These are phyloP conservation scores for Penicillium desertorum DNA, from an alignment of 495 filamentous ascomycete genomes.

Conservation along the genomic window DNA sequence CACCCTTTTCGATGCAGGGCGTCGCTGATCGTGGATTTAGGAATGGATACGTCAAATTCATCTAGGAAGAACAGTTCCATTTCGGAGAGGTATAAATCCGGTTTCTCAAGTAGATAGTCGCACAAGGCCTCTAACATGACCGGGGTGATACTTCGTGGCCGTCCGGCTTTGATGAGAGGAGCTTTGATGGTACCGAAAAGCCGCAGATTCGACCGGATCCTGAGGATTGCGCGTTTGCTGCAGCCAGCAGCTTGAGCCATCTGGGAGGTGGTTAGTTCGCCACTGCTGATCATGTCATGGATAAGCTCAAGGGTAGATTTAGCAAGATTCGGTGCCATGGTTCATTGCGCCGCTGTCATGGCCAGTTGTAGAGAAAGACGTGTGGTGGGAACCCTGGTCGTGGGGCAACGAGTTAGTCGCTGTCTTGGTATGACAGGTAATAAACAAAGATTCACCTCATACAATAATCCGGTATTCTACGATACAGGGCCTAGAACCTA, in stretches of 20 bases:
- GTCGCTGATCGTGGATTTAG: conserved; percentile 17
- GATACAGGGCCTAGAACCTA: conserved; percentile 4
- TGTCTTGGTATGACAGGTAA: conserved; percentile 5
- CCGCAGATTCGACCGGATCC: conserved; percentile 26
- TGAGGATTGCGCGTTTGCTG: conserved; percentile 22
- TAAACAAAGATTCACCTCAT: conserved; percentile 1
- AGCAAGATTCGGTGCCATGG: conserved; percentile 16
- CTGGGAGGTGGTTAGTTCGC: conserved; percentile 16
- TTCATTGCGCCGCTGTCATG: conserved; percentile 1
- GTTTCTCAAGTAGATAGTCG: conserved; percentile 15
- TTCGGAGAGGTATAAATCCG: conserved; percentile 13
- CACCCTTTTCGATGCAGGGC: conserved; percentile 12
- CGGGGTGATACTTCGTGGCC: conserved; percentile 17
- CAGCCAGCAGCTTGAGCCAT: conserved; percentile 26
- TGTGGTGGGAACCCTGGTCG: conserved; percentile 1
- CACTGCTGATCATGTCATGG: conserved; percentile 27
- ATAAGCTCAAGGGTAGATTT: conserved; percentile 13
- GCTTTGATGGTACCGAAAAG: conserved; percentile 26
- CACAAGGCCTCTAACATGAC: conserved; percentile 22
- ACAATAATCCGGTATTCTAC: conserved; percentile 10
- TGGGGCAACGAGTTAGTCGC: conserved; percentile 1
- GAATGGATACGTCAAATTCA: conserved; percentile 14
- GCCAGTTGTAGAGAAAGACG: neutral
- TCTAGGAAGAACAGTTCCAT: conserved; percentile 16
- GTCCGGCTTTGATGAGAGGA: conserved; percentile 22